Conservation (phyloP, 495 filamentous ascomycete species). For the Xylaria acuta region DNA sequence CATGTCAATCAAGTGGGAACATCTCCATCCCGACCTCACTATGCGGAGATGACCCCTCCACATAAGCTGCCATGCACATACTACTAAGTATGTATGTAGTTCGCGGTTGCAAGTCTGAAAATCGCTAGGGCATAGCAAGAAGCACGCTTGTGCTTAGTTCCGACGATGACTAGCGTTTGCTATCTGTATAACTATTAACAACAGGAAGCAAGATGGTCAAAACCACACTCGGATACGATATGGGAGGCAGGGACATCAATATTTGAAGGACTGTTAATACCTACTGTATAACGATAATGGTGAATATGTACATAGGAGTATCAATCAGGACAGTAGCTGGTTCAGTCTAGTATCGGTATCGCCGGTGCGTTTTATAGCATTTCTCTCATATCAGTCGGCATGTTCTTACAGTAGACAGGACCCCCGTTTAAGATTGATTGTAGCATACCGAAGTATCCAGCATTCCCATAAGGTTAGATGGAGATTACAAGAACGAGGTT, state of each 20-base stretch:
- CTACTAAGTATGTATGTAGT: no score
- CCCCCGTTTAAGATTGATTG: neutral
- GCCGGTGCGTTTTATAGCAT: conserved; percentile 5
- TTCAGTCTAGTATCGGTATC: neutral
- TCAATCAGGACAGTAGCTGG: no score
- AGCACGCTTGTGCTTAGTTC: neutral
- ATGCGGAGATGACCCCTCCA: conserved; percentile 27
- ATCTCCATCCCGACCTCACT: neutral
- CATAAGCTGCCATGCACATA: conserved; percentile 24
- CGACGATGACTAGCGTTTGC: neutral
- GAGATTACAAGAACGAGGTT: neutral
- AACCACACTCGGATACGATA: neutral
- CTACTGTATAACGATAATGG: neutral
- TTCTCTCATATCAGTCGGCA: neutral
- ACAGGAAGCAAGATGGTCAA: neutral
- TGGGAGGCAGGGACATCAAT: neutral
- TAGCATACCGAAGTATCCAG: neutral
- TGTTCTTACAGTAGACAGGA: neutral
- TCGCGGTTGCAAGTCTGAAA: neutral
- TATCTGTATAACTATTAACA: neutral
- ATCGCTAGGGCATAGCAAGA: conserved; percentile 5
- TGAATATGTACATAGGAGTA: no score
- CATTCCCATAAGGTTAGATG: neutral
- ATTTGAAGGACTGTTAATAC: neutral
- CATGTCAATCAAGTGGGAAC: conserved; percentile 16